A percentile compares a stretch with the other conserved stretches of the same genome.
These are phyloP conservation scores for Pharus latifolius DNA, from an alignment of 176 grass and related monocot genomes.

Conservation along the genomic window DNA sequence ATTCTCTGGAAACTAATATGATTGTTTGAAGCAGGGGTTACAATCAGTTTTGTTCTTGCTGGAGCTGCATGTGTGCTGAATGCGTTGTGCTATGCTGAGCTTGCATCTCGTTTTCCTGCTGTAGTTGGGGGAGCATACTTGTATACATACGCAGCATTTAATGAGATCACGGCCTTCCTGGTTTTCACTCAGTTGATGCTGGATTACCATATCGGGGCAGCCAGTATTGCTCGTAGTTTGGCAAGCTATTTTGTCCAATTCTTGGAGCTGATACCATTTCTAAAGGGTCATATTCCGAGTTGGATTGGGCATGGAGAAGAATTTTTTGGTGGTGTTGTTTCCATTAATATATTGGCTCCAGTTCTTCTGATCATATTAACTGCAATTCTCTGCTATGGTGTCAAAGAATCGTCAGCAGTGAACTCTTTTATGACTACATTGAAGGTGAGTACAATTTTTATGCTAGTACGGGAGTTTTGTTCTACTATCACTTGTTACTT, in stretches of 20 bases:
- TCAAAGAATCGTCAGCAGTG: slow-evolving; percentile 73
- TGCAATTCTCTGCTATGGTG: slow-evolving; percentile 65
- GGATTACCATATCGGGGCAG: slow-evolving; percentile 83
- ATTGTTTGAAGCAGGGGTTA: slow-evolving; percentile 52
- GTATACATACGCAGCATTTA: slow-evolving; percentile 84
- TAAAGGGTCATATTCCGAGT: slow-evolving; percentile 64
- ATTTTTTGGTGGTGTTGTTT: slow-evolving; percentile 71
- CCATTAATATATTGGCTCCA: slow-evolving; percentile 84
- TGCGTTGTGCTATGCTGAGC: slow-evolving; percentile 88
- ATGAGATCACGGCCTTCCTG: slow-evolving; percentile 88
- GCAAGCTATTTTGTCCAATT: slow-evolving; percentile 84
- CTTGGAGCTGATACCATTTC: slow-evolving; percentile 70
- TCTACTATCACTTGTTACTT: neutral
- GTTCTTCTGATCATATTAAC: slow-evolving; percentile 69
- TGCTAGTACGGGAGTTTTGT: neutral
- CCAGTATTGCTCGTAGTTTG: slow-evolving; percentile 88
- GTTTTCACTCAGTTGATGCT: slow-evolving; percentile 95
- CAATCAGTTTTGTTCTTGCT: slow-evolving; percentile 83
- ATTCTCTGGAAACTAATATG: neutral
- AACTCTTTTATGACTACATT: slow-evolving; percentile 90
- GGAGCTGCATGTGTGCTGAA: slow-evolving; percentile 77
- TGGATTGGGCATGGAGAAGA: slow-evolving; percentile 91
- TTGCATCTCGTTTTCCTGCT: slow-evolving; percentile 85
- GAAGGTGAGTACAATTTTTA: slow-evolving; percentile 37
- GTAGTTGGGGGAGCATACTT: slow-evolving; percentile 93